Base-by-base conservation (phyloP, 2,329 filamentous ascomycete species). In the Aureobasidium mangrovei region DNA sequence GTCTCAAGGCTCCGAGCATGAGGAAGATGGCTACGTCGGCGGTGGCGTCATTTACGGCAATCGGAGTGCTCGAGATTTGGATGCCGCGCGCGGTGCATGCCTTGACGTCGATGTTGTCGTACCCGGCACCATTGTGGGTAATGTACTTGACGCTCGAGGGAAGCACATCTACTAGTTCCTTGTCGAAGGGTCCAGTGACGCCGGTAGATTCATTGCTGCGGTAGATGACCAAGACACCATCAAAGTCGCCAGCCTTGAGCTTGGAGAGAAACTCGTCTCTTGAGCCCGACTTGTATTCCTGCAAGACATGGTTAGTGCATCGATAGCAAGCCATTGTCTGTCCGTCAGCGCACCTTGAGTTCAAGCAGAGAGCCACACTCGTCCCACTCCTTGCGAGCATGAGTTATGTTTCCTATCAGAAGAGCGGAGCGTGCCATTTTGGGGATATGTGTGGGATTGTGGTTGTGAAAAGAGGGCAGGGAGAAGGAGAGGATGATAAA, bases 181-280 rank as follows among this genome's bases (percentile, higher is more conserved):
- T 63, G 61, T 76, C 65, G 60, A 75, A 76, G 42, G 72, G 71
- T 26, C 74, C 73, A 2, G 73, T 75, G 32, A 73, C 64, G 12
- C 58, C 60, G 29, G 74, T 79, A 6, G 77, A 81, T 36, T 72
- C 69, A 62, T 82, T 83, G 45, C 78, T 81, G 54, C 80, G 76
- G 64, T 81, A 82, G 46, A 83, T 73, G 1, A 70, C 79, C 31
- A 77, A 71, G 1, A 82, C 74, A 59, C 76, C 75, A 52, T 81
- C 72, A 58, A 77, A 82, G 42, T 75, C 67, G 38, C 78, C 79
- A n/a, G 70, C 68, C 58, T 74, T 75, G 65, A 77, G 77, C 54
- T 77, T 77, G 46, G 72, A 69, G 29, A 83, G 66, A 64, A 83
- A 83, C 29, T 81, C 75, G 41, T 76, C 71, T 31, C 79, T 70